These are phyloP conservation scores for Brassica napus DNA, from an alignment of 345 rosid genomes.

Conservation along the genomic window DNA sequence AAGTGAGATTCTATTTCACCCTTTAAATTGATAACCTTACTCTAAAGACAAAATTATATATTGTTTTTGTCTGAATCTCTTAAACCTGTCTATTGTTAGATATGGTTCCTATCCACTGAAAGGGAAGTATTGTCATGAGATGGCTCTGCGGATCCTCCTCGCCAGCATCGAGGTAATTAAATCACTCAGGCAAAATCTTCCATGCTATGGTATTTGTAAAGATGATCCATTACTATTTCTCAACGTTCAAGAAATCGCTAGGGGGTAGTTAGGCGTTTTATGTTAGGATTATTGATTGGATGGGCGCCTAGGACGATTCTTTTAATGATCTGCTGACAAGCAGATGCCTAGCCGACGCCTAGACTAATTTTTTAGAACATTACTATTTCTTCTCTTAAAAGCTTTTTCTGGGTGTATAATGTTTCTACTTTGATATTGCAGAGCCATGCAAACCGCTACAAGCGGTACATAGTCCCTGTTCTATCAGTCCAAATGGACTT, in stretches of 20 bases:
- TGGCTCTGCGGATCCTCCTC: constrained; percentile 97
- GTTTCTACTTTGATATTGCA: constrained; percentile 38
- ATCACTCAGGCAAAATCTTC: neutral
- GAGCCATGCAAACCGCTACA: constrained; percentile 99
- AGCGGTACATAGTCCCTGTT: constrained; percentile 94
- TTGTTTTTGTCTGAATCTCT: constrained; percentile 21
- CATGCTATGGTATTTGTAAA: neutral
- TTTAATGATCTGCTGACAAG: too few species aligned
- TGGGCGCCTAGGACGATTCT: too few species aligned
- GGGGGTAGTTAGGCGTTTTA: too few species aligned
- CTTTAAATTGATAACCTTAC: neutral
- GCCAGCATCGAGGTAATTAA: constrained; percentile 88
- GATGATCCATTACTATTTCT: neutral
- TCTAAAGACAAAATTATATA: neutral
- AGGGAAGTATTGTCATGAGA: constrained; percentile 98
- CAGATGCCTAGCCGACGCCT: too few species aligned
- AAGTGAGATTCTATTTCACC: constrained; percentile 59
- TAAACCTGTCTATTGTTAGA: constrained; percentile 48
- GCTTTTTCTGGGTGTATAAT: neutral
- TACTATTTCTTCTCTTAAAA: neutral
- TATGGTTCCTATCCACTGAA: constrained; percentile 93
- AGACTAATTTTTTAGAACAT: too few species aligned
- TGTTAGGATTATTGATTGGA: too few species aligned
- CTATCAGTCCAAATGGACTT: constrained; percentile 95
- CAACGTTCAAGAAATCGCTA: too few species aligned